Percentiles rank a stretch among this genome's conserved stretches.
Conservation (phyloP, 2,329 filamentous ascomycete species). For the Cercospora citrullina region DNA sequence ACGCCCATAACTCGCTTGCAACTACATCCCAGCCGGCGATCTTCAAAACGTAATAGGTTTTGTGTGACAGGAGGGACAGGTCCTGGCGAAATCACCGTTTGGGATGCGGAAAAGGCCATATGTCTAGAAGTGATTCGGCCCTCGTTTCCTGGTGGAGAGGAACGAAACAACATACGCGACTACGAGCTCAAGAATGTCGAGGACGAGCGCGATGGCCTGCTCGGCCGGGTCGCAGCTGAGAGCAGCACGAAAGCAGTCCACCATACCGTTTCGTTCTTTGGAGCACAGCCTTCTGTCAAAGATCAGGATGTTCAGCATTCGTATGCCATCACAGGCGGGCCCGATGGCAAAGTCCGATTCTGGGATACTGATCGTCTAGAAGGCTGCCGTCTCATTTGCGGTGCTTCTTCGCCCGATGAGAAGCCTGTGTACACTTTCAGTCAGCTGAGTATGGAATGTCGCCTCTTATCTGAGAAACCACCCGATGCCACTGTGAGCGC, state of each 20-base stretch:
- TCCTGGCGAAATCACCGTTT: slow-evolving; percentile 86
- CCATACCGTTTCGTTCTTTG: slow-evolving; percentile 55
- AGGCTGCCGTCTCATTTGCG: slow-evolving; percentile 77
- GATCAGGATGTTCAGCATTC: slow-evolving; percentile 71
- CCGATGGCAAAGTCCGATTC: slow-evolving; percentile 87
- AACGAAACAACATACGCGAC: slow-evolving; percentile 51
- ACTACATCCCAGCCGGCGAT: slow-evolving; percentile 62
- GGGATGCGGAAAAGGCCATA: slow-evolving; percentile 87
- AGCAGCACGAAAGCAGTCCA: slow-evolving; percentile 14
- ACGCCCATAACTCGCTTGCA: slow-evolving; percentile 76
- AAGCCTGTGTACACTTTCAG: slow-evolving; percentile 67
- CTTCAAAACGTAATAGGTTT: slow-evolving; percentile 73
- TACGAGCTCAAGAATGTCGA: slow-evolving; percentile 89
- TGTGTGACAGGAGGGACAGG: slow-evolving; percentile 86
- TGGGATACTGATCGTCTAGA: slow-evolving; percentile 85
- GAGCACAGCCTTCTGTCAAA: slow-evolving; percentile 68
- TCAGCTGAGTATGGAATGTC: slow-evolving; percentile 45
- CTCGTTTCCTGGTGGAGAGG: slow-evolving; percentile 58
- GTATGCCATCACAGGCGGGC: slow-evolving; percentile 83
- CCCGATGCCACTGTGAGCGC: slow-evolving; percentile 24
- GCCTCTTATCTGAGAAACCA: slow-evolving; percentile 42
- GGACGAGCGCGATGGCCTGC: slow-evolving; percentile 84
- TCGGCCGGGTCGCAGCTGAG: slow-evolving; percentile 67
- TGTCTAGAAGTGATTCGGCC: slow-evolving; percentile 85
- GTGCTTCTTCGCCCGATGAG: slow-evolving; percentile 61